phyloP scores from a whole-genome alignment of 768 basidiomycete species.

The Porphyrellus cyaneotinctus region DNA sequence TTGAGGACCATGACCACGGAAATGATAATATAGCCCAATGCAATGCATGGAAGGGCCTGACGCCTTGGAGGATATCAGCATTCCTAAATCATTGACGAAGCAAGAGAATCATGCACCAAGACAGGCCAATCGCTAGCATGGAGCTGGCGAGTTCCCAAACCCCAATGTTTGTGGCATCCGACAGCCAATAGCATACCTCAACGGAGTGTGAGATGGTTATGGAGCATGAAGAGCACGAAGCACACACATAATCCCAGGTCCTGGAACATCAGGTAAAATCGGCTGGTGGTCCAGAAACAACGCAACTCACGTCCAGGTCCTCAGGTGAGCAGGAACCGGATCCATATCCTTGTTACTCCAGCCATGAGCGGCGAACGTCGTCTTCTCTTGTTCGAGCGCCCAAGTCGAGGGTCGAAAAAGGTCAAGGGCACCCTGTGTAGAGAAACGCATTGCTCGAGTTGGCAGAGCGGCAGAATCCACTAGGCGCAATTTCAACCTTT shows the following conservation, averaged over 20 bases:
- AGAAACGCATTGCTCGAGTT: conserved; percentile 7
- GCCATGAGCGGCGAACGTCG: conserved; percentile 54
- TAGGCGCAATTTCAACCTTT: neutral
- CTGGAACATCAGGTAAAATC: conserved; percentile 5
- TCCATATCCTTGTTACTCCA: conserved; percentile 81
- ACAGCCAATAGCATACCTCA: conserved; percentile 30
- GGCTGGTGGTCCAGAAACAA: neutral
- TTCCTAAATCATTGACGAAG: neutral
- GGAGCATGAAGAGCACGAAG: conserved; percentile 35
- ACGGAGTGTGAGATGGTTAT: conserved; percentile 13
- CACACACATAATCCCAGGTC: conserved; percentile 63
- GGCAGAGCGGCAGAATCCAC: neutral
- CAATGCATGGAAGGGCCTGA: conserved; percentile 66
- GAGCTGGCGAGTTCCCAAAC: conserved; percentile 55
- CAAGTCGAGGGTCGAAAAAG: conserved; percentile 21
- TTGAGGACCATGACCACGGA: conserved; percentile 72
- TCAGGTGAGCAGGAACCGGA: conserved; percentile 52
- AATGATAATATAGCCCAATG: conserved; percentile 69
- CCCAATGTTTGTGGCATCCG: conserved; percentile 37
- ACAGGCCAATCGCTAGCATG: conserved; percentile 71
- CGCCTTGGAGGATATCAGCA: conserved; percentile 37
- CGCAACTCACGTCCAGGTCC: conserved; percentile 53
- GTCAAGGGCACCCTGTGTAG: neutral
- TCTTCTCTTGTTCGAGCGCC: conserved; percentile 23
- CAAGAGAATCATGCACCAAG: conserved; percentile 45